Evolutionary conservation across 768 basidiomycete species (phyloP), one percentile per base, ranked within the genome.

Genomic region (Auricularia heimuer): DNA sequence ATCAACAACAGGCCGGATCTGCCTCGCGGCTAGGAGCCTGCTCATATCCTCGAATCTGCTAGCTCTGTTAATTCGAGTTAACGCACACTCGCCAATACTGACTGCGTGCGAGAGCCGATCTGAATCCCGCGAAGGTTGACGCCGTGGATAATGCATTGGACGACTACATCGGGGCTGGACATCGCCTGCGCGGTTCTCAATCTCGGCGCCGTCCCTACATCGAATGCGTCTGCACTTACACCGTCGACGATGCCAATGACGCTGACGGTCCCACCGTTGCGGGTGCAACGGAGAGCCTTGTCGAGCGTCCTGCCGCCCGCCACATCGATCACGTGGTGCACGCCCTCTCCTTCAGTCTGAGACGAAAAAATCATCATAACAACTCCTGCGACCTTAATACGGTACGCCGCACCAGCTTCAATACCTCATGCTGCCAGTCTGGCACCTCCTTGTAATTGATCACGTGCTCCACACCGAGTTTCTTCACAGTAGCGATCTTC

Each of bases 391-490:
- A 29, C 2, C 29, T 24, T 29, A 29, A 29, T 29, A 29, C 29
- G 29, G 29, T 7, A 71, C 79, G 34, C 66, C 79, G 34, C 66
- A 81, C 82, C 21, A 86, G 73, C 65, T 74, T 72, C 37, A 77
- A 65, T 1, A 80, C 82, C 67, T 85, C 79, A 39, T 81, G 71
- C 47, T 85, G 82, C 87, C 87, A 89, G 54, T 85, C 71, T 1
- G 82, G 80, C 1, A 75, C 77, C 66, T 74, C 81, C 65, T 78
- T 82, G 72, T 88, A 89, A 75, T 88, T 87, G 75, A 89, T 85
- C 24, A 82, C 68, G 63, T 85, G 75, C 14, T 79, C 77, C 12
- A 78, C 80, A 24, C 87, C 85, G 29, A 86, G 78, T 54, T 78
- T 78, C 56, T 76, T 73, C 8, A 79, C 85, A 35, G 81, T 66